Base-by-base conservation (phyloP, 139 green algal species). In the Chlamydomonas sp. region DNA sequence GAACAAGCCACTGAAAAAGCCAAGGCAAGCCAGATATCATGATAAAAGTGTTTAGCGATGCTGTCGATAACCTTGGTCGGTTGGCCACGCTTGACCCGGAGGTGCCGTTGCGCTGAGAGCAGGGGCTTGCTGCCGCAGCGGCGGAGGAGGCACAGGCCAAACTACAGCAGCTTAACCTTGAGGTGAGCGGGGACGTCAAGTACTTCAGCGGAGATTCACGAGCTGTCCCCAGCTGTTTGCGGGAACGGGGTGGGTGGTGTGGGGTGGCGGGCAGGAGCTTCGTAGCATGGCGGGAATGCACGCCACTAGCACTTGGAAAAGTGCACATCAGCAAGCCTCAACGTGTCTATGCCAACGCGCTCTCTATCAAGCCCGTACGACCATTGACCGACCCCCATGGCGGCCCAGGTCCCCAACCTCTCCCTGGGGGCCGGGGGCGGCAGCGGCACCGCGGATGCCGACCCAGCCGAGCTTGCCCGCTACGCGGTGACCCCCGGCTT, bases 1-100 rank as follows among this genome's bases (percentile, higher is more conserved):
- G 85, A 79, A 20, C 85, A 89, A 20, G 85, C 85, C 8, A 84
- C 85, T 18, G 85, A 79, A 64, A 68, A 89, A 59, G 85, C 79
- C 72, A 90, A 90, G 20, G 18, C 83, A 88, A 73, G 82, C 82
- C 0, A 62, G 61, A 6, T 71, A 59, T 8, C 69, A 86, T 17
- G 84, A 74, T 60, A 80, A 78, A 86, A 61, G 82, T 79, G 59
- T 1, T 57, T 73, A 6, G 17, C 69, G 9, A 75, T 66, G 59
- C 3, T 20, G 18, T 9, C n/a, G 6, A 62, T 62, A n/a, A n/a
- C 7, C 17, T 63, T 31, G n/a, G 76, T 17, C 62, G n/a, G 60
- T 15, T 74, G 2, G 63, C 63, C 5, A 3, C n/a, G n/a, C n/a
- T 63, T 14, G 5, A 63, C 4, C 2, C 10, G 6, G 63, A 1